Percentiles rank a stretch among this genome's conserved stretches.
phyloP scores from a whole-genome alignment of 345 rosid species.

The Camelina laxa region DNA sequence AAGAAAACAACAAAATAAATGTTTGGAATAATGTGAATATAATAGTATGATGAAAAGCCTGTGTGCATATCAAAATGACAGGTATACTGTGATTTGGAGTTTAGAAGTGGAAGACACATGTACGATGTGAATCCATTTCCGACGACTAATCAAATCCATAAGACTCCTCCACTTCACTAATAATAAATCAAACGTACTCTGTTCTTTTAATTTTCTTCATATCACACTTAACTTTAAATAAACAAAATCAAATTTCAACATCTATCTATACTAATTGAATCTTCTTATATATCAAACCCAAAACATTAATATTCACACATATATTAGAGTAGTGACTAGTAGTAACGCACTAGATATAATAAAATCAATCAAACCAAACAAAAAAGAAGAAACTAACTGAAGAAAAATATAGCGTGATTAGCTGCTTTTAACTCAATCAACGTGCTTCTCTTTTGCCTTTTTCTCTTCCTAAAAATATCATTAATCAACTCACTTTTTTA shows the following conservation, averaged over 20 bases:
- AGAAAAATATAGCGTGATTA: slow-evolving; percentile 39
- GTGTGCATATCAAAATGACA: slow-evolving; percentile 30
- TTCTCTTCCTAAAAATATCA: background rate
- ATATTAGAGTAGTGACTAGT: background rate
- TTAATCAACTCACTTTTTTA: slow-evolving; percentile 28
- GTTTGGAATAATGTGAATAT: slow-evolving; percentile 25
- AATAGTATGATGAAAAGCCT: slow-evolving; percentile 24
- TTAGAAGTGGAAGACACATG: slow-evolving; percentile 44
- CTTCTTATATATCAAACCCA: background rate
- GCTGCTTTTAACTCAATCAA: slow-evolving; percentile 45
- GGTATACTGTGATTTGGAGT: slow-evolving; percentile 27
- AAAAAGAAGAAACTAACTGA: background rate
- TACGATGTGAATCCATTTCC: slow-evolving; percentile 36
- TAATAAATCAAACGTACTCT: slow-evolving; percentile 24
- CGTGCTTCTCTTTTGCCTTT: slow-evolving; percentile 18
- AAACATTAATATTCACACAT: background rate
- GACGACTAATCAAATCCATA: slow-evolving; percentile 29
- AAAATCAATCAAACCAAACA: slow-evolving; percentile 1
- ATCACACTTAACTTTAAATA: background rate
- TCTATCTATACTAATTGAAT: slow-evolving; percentile 23
- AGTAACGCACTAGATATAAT: background rate
- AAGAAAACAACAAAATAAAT: background rate
- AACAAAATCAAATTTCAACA: slow-evolving; percentile 24
- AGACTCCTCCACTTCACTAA: background rate
- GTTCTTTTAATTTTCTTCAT: background rate